Evolutionary conservation across 805 yeast genomes (phyloP), one percentile per base, ranked within the genome.

Genomic region (Wickerhamiella occidentalis): DNA sequence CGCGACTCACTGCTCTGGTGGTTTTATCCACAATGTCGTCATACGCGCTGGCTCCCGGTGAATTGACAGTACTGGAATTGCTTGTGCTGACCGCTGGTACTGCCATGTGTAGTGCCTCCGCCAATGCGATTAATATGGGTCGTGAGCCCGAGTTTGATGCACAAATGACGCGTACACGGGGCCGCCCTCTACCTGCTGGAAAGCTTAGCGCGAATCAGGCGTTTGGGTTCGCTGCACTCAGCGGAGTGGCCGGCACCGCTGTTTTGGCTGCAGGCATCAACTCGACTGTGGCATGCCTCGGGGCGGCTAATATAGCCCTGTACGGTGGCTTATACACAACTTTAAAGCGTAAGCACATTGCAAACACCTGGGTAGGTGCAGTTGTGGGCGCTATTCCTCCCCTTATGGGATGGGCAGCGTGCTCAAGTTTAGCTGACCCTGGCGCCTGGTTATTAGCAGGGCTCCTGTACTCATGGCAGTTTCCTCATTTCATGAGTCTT

Each of bases 381-480:
- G 64, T 92, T n/a, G 98, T 92, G 3, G 98, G 98, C 3, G 98
- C 96, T 0, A 84, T 92, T 43, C 98, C 98, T 0, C 98, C 98
- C 18, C 72, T 92, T 46, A 92, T 92, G 98, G 98, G 98, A 2
- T 92, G 98, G 98, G 96, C 95, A 1, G 86, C 90, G 0, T 83
- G 95, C 11, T 54, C 63, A 25, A 57, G 65, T 3, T 66, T 88
- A 33, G 56, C 74, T 2, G 85, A 86, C 54, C 96, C 97, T 0
- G 96, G 92, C 6, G 94, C 94, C 3, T 90, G 97, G 97, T 79
- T 88, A 61, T 69, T 92, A 21, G 96, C 96, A 0, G 85, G 82
- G 0, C 68, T 92, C 47, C 68, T 92, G 36, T 92, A 84, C 61
- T 95, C 96, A 6, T 92, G 98, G 98, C 98, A 92, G 65, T 92